These are phyloP conservation scores for Blumeria hordei DNA, from an alignment of 2,329 filamentous ascomycete genomes.

Conservation along the genomic window DNA sequence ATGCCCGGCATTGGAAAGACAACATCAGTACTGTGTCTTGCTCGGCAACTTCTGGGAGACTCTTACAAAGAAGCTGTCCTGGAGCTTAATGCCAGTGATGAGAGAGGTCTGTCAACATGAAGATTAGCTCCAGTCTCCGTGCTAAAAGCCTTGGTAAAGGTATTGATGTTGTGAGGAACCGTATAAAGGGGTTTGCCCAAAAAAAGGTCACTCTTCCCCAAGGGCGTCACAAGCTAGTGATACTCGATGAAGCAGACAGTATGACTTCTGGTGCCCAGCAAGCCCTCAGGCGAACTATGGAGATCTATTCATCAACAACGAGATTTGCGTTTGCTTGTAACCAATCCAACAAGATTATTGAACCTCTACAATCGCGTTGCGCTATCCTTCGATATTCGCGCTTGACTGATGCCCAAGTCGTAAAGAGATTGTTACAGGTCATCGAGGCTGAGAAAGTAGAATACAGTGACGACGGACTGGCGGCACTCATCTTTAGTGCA, in stretches of 20 bases:
- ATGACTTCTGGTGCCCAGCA: conserved; percentile 97
- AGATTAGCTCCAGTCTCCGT: not conserved
- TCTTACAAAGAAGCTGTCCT: conserved; percentile 93
- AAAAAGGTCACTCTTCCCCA: conserved; percentile 91
- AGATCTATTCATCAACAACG: conserved; percentile 92
- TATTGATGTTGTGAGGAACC: conserved; percentile 89
- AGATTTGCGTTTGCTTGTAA: conserved; percentile 97
- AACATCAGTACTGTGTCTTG: conserved; percentile 80
- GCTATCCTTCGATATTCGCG: conserved; percentile 87
- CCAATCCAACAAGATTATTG: conserved; percentile 97
- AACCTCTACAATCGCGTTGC: conserved; percentile 90
- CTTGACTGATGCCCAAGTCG: conserved; percentile 76
- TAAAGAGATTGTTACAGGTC: conserved; percentile 76
- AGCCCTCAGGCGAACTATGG: conserved; percentile 86
- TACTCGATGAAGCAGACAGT: conserved; percentile 91
- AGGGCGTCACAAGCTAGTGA: conserved; percentile 86
- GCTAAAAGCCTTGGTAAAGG: conserved; percentile 21
- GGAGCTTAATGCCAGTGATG: conserved; percentile 89
- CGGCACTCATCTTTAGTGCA: conserved; percentile 87
- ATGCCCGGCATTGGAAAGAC: conserved; percentile 99
- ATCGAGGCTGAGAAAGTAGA: conserved; percentile 79
- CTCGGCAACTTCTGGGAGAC: conserved; percentile 72
- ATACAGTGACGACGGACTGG: conserved; percentile 79
- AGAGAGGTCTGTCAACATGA: conserved; percentile 36
- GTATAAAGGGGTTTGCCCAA: conserved; percentile 95